Evolutionary conservation across 306 rosid species (phyloP).

Genomic region (Castanea sativa): DNA sequence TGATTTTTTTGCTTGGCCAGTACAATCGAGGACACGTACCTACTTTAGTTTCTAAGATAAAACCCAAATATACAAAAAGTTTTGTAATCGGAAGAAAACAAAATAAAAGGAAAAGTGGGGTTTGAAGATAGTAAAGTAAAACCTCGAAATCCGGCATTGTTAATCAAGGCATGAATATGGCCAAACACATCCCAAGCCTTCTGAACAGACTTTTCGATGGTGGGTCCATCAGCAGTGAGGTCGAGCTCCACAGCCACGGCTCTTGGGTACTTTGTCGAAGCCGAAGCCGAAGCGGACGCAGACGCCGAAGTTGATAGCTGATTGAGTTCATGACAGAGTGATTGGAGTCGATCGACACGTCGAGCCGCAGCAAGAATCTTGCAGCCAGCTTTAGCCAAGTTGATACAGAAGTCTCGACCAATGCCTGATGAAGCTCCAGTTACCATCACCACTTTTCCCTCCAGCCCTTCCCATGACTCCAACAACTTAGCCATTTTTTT

Average conservation of each 20-base stretch:
- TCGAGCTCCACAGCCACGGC: constrained; percentile 61
- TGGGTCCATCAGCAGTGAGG: constrained; percentile 44
- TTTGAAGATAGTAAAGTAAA: no score
- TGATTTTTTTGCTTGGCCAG: no score
- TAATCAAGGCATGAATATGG: constrained; percentile 59
- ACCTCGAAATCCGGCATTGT: constrained; percentile 86
- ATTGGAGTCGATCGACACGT: constrained; percentile 52
- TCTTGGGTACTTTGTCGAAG: no score
- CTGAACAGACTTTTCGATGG: constrained; percentile 44
- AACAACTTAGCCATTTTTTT: not conserved
- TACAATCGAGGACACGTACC: no score
- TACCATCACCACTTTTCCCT: constrained; percentile 72
- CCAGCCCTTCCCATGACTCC: constrained; percentile 56
- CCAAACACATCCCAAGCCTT: constrained; percentile 86
- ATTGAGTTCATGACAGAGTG: constrained; percentile 59
- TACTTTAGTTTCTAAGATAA: no score
- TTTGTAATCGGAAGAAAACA: no score
- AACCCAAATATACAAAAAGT: no score
- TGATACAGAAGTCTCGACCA: constrained; percentile 66
- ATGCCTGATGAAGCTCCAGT: constrained; percentile 89
- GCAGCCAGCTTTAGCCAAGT: constrained; percentile 67
- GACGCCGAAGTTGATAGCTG: not conserved
- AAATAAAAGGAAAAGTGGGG: no score
- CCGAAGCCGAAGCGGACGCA: no score
- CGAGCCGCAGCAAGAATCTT: constrained; percentile 66